These are phyloP conservation scores for Ogataea zsoltii DNA, from an alignment of 805 yeast species.

Conservation along the genomic window DNA sequence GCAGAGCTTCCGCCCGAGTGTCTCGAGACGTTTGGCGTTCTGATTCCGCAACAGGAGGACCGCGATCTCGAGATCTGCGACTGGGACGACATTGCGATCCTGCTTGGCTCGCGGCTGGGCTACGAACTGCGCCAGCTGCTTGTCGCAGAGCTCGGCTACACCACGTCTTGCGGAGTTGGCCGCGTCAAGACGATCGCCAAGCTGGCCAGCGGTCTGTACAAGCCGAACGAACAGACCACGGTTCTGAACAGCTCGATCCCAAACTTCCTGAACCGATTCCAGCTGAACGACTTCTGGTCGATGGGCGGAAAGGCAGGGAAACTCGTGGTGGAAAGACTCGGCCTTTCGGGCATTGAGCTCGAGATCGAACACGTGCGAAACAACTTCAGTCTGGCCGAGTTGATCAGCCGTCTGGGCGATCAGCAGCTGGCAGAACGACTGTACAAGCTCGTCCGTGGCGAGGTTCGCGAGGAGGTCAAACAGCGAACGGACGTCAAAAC, in stretches of 20 bases:
- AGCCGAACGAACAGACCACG: slow-evolving; percentile 86
- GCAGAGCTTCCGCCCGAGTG: slow-evolving; percentile 30
- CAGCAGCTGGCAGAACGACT: slow-evolving; percentile 53
- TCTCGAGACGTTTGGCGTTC: slow-evolving; percentile 34
- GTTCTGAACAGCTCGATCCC: slow-evolving; percentile 50
- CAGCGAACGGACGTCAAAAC: slow-evolving; percentile 68
- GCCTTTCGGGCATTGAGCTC: slow-evolving; percentile 40
- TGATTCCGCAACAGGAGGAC: slow-evolving; percentile 26
- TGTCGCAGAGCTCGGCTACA: slow-evolving; percentile 61
- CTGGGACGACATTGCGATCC: slow-evolving; percentile 81
- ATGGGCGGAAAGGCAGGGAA: slow-evolving; percentile 90
- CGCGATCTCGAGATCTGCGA: slow-evolving; percentile 37
- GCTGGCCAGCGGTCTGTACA: slow-evolving; percentile 78
- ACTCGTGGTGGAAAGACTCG: slow-evolving; percentile 48
- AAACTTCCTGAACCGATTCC: slow-evolving; percentile 59
- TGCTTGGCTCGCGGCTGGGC: slow-evolving; percentile 66
- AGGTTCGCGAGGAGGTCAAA: slow-evolving; percentile 51
- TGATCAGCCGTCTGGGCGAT: slow-evolving; percentile 40
- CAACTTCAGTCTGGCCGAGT: slow-evolving; percentile 41
- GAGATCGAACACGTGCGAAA: slow-evolving; percentile 52
- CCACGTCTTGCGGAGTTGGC: slow-evolving; percentile 88
- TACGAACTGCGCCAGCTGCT: slow-evolving; percentile 55
- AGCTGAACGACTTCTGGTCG: slow-evolving; percentile 78
- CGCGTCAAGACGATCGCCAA: slow-evolving; percentile 79
- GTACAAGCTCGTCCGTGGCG: slow-evolving; percentile 66